Evolutionary conservation across 768 basidiomycete species (phyloP), one percentile per base, ranked within the genome.

Genomic region (Rickenella mellea): DNA sequence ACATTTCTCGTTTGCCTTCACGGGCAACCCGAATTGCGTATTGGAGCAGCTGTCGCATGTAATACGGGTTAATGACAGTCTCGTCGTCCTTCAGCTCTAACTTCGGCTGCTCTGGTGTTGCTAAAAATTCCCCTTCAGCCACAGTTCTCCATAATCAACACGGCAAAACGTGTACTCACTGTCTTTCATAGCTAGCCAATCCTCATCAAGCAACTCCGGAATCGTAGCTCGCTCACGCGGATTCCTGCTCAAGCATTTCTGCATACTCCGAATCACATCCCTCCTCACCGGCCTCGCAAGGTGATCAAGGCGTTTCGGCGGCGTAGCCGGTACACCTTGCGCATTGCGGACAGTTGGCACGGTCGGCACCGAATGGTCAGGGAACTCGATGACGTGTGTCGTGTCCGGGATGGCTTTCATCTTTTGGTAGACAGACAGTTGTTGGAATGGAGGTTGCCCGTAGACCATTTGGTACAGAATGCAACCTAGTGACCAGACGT

Each of bases 401-500:
- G 74, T 64, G 60, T 93, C 83, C 8, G 90, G 88, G 51, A 99
- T 99, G 6, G 86, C 86, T 50, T 82, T 83, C 86, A 97, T 92
- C 67, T 96, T 97, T 53, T 87, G 82, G 38, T 76, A 77, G 27
- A 92, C 72, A 4, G 78, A 75, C 15, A 94, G 73, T 48, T 85
- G 80, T 28, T 86, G 79, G 69, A 98, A 99, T 2, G 94, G 94
- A 1, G 91, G 85, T 15, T 79, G 77, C 14, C 94, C 91, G 54
- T 98, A 98, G 9, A 97, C 76, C 91, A 99, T 97, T 56, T 99
- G 94, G 64, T 99, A 97, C 25, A 98, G 70, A 55, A 99, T 99
- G 61, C 91, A 94, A 2, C 94, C 94, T 2, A 99, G 69, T 2
- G 92, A 96, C 94, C 94, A 99, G 30, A 99, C 89, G 58, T 99